These are phyloP conservation scores for Erodium maritimum DNA, from an alignment of 345 rosid genomes.

Conservation along the genomic window DNA sequence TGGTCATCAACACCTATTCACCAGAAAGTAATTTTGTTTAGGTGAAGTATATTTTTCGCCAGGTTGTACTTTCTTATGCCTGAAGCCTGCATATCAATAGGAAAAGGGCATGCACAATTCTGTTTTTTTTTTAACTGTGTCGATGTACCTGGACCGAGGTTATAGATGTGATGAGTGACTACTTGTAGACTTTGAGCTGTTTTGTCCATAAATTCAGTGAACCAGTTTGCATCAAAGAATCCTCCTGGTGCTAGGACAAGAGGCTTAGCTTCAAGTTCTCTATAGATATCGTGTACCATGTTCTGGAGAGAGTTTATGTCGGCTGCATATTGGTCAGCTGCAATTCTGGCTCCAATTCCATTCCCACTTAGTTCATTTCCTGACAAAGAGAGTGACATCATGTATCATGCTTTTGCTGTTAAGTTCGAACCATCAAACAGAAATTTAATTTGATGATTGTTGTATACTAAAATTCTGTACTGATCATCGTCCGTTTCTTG, in stretches of 20 bases:
- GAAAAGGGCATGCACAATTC: neutral
- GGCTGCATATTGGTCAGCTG: constrained; percentile 32
- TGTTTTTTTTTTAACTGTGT: neutral
- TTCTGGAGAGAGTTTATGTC: constrained; percentile 19
- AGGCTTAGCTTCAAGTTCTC: constrained; percentile 26
- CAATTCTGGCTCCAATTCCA: constrained; percentile 27
- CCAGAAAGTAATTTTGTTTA: neutral
- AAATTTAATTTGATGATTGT: too few relatives aligned
- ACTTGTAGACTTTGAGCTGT: constrained; percentile 31
- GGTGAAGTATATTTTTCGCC: too few relatives aligned
- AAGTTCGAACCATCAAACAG: too few relatives aligned
- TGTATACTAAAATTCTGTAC: neutral
- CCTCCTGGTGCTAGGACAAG: constrained; percentile 41
- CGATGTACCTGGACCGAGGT: constrained; percentile 37
- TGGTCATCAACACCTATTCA: constrained; percentile 28
- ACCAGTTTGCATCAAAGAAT: constrained; percentile 30
- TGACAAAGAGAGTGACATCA: constrained; percentile 2
- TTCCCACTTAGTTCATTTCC: constrained; percentile 44
- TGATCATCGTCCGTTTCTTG: too few relatives aligned
- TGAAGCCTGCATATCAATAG: neutral
- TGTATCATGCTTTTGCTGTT: too few relatives aligned
- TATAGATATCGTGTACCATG: constrained; percentile 17
- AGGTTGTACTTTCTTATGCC: neutral
- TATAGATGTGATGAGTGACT: constrained; percentile 52
- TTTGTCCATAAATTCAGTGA: constrained; percentile 19